These are phyloP conservation scores for Rhodofomes roseus DNA, from an alignment of 1,284 basidiomycete species.

Conservation along the genomic window DNA sequence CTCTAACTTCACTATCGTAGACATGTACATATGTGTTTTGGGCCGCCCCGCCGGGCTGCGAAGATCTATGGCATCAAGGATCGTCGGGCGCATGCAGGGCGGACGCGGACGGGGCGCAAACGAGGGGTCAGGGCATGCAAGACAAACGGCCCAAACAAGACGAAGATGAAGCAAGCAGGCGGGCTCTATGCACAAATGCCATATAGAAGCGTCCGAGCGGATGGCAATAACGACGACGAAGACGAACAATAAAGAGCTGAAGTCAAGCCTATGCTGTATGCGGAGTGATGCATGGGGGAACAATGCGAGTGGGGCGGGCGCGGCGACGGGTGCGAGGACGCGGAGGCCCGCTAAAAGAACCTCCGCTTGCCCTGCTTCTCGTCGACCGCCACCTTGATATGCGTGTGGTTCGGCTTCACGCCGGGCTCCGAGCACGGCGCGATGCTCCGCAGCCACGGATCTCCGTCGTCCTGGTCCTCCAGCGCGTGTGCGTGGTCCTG, in stretches of 20 bases:
- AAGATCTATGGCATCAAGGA: slow-evolving; percentile 6
- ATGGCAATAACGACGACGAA: not conserved
- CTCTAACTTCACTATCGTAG: slow-evolving; percentile 23
- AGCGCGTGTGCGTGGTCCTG: slow-evolving; percentile 60
- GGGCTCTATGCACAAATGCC: slow-evolving; percentile 7
- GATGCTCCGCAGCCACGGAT: slow-evolving; percentile 76
- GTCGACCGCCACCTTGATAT: slow-evolving; percentile 67
- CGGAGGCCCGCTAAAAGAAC: slow-evolving; percentile 49
- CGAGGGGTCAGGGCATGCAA: not conserved
- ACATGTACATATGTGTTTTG: slow-evolving; percentile 19
- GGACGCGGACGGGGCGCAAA: not conserved
- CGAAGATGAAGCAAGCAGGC: slow-evolving; percentile 8
- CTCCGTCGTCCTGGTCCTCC: slow-evolving; percentile 71
- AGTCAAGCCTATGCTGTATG: not conserved
- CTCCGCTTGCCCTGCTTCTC: slow-evolving; percentile 69
- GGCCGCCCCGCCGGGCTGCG: not conserved
- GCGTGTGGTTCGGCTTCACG: slow-evolving; percentile 49
- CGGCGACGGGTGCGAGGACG: not conserved
- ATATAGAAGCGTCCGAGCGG: slow-evolving; percentile 1
- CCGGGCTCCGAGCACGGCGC: slow-evolving; percentile 61
- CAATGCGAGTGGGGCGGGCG: not conserved
- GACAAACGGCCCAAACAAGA: slow-evolving; percentile 1
- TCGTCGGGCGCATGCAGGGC: not conserved
- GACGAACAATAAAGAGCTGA: not conserved
- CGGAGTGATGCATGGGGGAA: not conserved